phyloP scores from a whole-genome alignment of 371 early-diverging fungal species.

The Encephalitozoon hellem region DNA sequence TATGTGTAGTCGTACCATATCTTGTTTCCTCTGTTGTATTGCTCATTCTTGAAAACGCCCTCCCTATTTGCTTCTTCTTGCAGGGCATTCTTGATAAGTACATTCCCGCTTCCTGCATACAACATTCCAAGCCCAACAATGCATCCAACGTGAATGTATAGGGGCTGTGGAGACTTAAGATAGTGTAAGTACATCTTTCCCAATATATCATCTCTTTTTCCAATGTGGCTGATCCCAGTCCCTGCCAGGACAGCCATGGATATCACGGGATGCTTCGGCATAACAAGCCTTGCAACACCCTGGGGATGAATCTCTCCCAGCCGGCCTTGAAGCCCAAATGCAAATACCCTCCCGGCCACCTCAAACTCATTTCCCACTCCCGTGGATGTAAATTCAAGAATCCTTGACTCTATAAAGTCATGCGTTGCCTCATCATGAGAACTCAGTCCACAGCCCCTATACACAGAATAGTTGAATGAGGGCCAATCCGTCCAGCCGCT shows the following conservation, averaged over 20 bases:
- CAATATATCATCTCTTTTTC: background rate
- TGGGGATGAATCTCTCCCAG: background rate
- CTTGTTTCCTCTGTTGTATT: constrained; percentile 28
- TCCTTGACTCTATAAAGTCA: background rate
- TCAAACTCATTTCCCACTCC: background rate
- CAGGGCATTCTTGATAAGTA: background rate
- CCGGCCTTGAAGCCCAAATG: background rate
- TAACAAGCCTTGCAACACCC: background rate
- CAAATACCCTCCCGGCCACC: constrained; percentile 3
- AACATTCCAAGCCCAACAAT: constrained; percentile 12
- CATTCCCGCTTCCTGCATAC: constrained; percentile 6
- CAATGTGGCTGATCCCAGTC: constrained; percentile 1
- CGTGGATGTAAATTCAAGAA: background rate
- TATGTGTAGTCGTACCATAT: constrained; percentile 28
- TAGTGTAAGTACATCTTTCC: background rate
- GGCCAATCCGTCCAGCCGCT: constrained; percentile 27
- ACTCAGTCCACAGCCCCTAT: background rate
- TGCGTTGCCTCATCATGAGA: background rate
- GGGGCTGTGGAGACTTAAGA: background rate
- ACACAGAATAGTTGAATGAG: constrained; percentile 7
- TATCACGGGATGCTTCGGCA: background rate
- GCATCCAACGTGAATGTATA: background rate
- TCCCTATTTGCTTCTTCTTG: constrained; percentile 1
- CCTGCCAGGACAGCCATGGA: background rate
- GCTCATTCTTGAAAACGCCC: constrained; percentile 1